These are phyloP conservation scores for Pythium sp. DNA, from an alignment of 352 stramenopile genomes.

Conservation along the genomic window DNA sequence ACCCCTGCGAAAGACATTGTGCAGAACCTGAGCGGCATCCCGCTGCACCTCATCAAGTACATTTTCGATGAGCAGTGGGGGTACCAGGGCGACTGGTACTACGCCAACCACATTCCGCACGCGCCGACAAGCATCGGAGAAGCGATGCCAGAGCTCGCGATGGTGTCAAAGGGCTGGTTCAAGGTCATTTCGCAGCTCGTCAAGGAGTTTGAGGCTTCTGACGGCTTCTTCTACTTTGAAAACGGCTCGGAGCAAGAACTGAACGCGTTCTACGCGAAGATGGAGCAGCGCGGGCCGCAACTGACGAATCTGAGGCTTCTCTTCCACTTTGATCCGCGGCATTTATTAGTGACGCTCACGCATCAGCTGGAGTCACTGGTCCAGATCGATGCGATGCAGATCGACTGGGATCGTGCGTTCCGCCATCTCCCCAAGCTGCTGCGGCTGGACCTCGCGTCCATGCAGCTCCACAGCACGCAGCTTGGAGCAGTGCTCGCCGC, in stretches of 20 bases:
- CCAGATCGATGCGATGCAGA: background rate
- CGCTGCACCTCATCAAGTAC: background rate
- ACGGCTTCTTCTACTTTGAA: background rate
- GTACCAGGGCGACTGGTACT: background rate
- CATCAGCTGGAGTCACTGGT: background rate
- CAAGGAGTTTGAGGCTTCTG: background rate
- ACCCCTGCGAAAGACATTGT: background rate
- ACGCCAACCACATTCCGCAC: background rate
- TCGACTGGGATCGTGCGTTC: slow-evolving; percentile 10
- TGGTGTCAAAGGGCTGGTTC: background rate
- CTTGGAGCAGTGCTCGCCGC: slow-evolving; percentile 1
- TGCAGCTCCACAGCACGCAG: slow-evolving; percentile 7
- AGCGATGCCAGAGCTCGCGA: background rate
- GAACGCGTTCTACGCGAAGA: background rate
- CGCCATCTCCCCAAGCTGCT: background rate
- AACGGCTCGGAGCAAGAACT: background rate
- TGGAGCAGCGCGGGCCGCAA: background rate
- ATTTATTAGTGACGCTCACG: background rate
- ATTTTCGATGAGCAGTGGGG: background rate
- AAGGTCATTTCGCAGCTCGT: background rate
- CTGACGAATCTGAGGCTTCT: background rate
- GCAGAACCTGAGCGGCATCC: background rate
- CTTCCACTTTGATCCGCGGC: background rate
- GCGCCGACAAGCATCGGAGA: background rate
- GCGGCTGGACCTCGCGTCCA: background rate